Evolutionary conservation across 2,329 filamentous ascomycete species (phyloP), one percentile per base, ranked within the genome.

Genomic region (Phialophora verrucosa): DNA sequence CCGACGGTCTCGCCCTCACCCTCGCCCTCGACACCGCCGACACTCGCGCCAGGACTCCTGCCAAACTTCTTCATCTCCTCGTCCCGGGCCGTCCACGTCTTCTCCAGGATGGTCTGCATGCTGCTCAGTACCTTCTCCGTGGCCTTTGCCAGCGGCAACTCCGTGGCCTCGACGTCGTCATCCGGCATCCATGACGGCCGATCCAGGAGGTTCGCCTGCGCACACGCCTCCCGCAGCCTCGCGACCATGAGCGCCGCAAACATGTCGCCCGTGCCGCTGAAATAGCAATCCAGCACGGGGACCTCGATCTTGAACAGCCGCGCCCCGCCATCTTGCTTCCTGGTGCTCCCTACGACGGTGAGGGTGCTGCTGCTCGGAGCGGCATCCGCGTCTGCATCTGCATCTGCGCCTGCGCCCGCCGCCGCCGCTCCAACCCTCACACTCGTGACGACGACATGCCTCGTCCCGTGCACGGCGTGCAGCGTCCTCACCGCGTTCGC

Each of bases 261-360:
- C 94, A 99, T 97, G 81, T 99, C 95, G 55, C 95, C 95, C 0
- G 96, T 98, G 49, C 95, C 95, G 73, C 91, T 93, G 80, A 98
- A 99, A 83, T 95, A 97, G 79, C 93, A 91, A 75, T 97, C 91
- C 66, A 97, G 89, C 31, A 90, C 87, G 0, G 94, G 93, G 64
- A 97, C 92, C 63, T 91, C 88, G 74, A 98, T 89, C 74, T 90
- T 89, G 83, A 98, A 99, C 60, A 94, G 85, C n/a, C 95, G 89
- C 0, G 94, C 88, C 50, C 83, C 83, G 70, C 87, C 86, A 62
- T 73, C 69, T 23, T 47, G 55, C 29, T 57, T 62, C 59, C 51
- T 67, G 23, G 61, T 70, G 63, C 65, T 69, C 3, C 71, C 71
- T 29, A 72, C 70, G 20, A 73, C 71, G 4, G 64, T 64, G 61